A percentile compares a stretch with the other conserved stretches of the same genome.
phyloP scores from a whole-genome alignment of 176 grass and related monocot species.

The Hsuehochloa calcarea region DNA sequence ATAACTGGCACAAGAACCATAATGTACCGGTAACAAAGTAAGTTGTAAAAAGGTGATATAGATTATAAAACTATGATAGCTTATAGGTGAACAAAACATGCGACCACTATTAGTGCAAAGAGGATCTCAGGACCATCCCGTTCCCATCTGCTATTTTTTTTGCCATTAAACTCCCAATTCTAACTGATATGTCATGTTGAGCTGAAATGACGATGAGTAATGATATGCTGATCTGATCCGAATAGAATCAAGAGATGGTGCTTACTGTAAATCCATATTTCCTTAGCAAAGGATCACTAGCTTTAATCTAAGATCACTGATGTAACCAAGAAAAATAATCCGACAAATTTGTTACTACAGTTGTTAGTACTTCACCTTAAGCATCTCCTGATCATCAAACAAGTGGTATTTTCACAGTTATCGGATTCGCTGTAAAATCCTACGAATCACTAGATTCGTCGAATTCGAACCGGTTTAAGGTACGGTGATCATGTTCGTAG shows the following conservation, averaged over 20 bases:
- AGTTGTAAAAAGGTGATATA: neutral
- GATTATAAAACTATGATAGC: neutral
- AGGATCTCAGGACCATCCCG: neutral
- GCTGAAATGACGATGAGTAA: neutral
- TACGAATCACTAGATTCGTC: no score
- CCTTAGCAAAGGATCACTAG: no score
- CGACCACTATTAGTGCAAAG: neutral
- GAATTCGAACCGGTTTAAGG: no score
- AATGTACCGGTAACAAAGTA: neutral
- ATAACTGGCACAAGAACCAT: neutral
- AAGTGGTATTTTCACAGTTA: no score
- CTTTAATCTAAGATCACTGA: neutral
- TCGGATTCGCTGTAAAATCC: no score
- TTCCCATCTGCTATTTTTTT: neutral
- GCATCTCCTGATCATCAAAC: neutral
- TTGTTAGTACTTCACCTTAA: neutral
- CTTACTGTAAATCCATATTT: neutral
- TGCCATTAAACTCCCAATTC: neutral
- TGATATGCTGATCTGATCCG: neutral
- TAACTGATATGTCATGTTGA: neutral
- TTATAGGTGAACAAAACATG: neutral
- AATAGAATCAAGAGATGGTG: neutral
- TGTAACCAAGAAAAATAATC: neutral
- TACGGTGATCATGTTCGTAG: no score
- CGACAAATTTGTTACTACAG: neutral